Evolutionary conservation across 2,329 filamentous ascomycete species (phyloP).

Genomic region (Septoria petroselini): DNA sequence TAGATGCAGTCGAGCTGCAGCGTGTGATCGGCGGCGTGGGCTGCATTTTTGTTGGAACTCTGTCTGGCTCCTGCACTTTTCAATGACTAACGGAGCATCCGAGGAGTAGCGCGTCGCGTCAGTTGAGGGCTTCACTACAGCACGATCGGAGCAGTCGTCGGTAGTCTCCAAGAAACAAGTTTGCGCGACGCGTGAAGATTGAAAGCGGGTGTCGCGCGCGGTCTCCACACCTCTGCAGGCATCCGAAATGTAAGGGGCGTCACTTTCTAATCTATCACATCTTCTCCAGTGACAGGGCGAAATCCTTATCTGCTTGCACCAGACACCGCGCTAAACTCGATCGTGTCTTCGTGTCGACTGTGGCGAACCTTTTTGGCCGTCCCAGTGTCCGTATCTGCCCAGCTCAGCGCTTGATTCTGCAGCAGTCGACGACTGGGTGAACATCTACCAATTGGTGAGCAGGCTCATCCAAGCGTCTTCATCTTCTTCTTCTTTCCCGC

Average conservation of each 20-base stretch:
- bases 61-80: no score
- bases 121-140: no score
- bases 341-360: slow-evolving; percentile 1
- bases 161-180: no score
- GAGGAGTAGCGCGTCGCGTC: no score
- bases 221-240: not conserved
- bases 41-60: not conserved
- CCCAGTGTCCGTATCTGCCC: not conserved
- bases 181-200: not conserved
- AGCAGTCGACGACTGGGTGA: not conserved
- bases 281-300: slow-evolving; percentile 1
- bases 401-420: not conserved
- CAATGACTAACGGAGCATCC: no score
- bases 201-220: not conserved
- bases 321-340: slow-evolving; percentile 17
- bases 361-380: not conserved
- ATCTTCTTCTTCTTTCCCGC: slow-evolving; percentile 54
- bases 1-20: not conserved
- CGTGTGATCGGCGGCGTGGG: not conserved
- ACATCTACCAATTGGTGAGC: not conserved
- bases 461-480: slow-evolving; percentile 50
- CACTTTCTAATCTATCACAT: not conserved
- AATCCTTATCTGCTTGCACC: slow-evolving; percentile 2
- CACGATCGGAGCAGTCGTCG: no score
- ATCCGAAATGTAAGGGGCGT: not conserved